Base-by-base conservation (phyloP, 2,329 filamentous ascomycete species). In the Fusarium sp. region DNA sequence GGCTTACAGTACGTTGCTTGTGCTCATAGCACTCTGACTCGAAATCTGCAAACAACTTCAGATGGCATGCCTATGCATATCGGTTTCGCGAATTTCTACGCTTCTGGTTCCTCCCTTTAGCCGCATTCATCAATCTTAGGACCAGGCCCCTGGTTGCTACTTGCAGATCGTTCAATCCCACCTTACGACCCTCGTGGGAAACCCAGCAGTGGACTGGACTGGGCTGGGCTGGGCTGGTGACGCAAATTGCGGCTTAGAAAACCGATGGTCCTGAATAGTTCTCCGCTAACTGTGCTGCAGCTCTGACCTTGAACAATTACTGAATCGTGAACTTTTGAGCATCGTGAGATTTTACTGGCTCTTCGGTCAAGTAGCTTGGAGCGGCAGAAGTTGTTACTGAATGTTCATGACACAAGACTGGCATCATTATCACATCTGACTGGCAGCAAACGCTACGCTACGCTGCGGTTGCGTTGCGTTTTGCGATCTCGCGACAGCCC, bases 151-250 rank as follows among this genome's bases (percentile, higher is more conserved):
- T 61, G 73, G 76, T 69, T 70, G 72, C 64, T 65, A 77, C 67
- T 77, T 75, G 76, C 76, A 78, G 76, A 78, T 78, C 76, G 69
- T 44, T 66, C 71, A 76, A 72, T 66, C 69, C 76, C 68, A 70
- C 68, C 76, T 75, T 70, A 67, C 61, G 69, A 65, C 72, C 71
- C 69, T 69, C 63, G 70, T 64, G 61, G 61, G 60, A 59, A 69
- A 56, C 69, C 67, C 62, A 58, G 58, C 59, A 71, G 67, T 54
- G 55, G 66, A 55, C 63, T 63, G 71, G 74, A 51, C 61, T 61
- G 72, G 73, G 47, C 62, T 33, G 33, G 33, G 2, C 33, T 59
- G 72, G 72, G 47, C 63, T 63, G 73, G 74, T 78, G 75, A 74
- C 76, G 76, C 75, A 74, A 68, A 67, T 70, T 55, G 52, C 63